Base-by-base conservation (phyloP, 208 protist species). In the Chromosphaera perkinsii region DNA sequence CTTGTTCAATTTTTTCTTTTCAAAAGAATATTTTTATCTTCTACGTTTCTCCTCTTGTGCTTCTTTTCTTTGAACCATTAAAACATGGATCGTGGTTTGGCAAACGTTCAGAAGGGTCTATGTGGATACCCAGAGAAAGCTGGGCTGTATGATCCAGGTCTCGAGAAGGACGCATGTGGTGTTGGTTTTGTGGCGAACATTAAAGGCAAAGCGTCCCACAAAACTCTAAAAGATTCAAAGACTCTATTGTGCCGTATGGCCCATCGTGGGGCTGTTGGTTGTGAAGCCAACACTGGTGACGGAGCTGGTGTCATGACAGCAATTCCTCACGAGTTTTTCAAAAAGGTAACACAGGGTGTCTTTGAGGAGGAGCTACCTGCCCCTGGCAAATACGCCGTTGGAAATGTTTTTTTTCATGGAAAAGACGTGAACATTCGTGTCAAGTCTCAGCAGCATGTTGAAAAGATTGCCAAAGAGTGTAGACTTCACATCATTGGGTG, bases 241-340 rank as follows among this genome's bases (percentile, higher is more conserved):
- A 22, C 45, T n/a, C 69, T 78, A 2, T 66, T 89, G 9, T n/a
- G 51, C 12, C 69, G 75, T 72, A 85, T 89, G 82, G 66, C 66
- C 58, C 82, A 89, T 49, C 66, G 84, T 45, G 82, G 82, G 5
- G 84, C 79, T 31, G 73, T 61, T 51, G 78, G 82, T n/a, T 73
- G 58, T 24, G 82, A 89, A 20, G 33, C 26, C 22, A 68, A 76
- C 52, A 78, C 73, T 31, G 84, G 78, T 9, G 84, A 89, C 51
- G 84, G 84, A 12, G 84, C 82, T n/a, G 84, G 84, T 40, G 69
- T 89, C 42, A 58, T 85, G 58, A 76, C 80, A 3, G 65, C 65
- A 32, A 75, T 89, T 3, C 84, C 84, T 2, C 75, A 84, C 75
- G 59, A 75, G 22, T 77, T 86, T 33, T 75, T 87, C 22, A 37